These are phyloP conservation scores for Colletotrichum sp. DNA, from an alignment of 2,329 filamentous ascomycete species.

Conservation along the genomic window DNA sequence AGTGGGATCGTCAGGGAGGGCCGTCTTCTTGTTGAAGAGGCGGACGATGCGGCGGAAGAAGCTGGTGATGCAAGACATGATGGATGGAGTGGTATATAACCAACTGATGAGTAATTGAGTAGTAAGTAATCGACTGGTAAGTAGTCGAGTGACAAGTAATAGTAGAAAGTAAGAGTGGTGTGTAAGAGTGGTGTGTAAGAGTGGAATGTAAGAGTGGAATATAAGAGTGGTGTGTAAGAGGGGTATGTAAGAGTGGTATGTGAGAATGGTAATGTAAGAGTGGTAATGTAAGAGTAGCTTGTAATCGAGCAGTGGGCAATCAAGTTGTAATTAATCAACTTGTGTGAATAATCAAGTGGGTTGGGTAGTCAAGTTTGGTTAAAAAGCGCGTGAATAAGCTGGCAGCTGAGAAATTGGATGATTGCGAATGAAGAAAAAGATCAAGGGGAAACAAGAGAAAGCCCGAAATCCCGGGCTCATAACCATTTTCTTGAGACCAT, in stretches of 20 bases:
- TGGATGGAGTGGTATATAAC: neutral
- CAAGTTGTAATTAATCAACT: neutral
- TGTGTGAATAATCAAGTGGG: neutral
- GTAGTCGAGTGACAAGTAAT: neutral
- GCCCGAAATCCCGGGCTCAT: neutral
- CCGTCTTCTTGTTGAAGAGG: neutral
- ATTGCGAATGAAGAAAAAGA: neutral
- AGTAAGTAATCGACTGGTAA: neutral
- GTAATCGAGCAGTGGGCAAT: neutral
- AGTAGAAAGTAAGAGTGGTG: neutral
- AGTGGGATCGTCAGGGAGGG: neutral
- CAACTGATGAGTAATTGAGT: neutral
- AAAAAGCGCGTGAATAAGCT: neutral
- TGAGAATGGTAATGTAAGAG: no score
- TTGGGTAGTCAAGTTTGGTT: neutral
- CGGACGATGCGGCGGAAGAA: neutral
- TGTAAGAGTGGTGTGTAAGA: neutral
- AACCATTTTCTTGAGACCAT: neutral
- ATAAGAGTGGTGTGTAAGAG: no score
- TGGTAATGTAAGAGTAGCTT: neutral
- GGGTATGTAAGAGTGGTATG: no score
- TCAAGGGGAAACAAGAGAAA: neutral
- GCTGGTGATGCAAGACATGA: neutral
- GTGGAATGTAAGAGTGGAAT: no score
- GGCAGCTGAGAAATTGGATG: neutral